These are phyloP conservation scores for Emmonsia crescens DNA, from an alignment of 2,329 filamentous ascomycete genomes.

Conservation along the genomic window DNA sequence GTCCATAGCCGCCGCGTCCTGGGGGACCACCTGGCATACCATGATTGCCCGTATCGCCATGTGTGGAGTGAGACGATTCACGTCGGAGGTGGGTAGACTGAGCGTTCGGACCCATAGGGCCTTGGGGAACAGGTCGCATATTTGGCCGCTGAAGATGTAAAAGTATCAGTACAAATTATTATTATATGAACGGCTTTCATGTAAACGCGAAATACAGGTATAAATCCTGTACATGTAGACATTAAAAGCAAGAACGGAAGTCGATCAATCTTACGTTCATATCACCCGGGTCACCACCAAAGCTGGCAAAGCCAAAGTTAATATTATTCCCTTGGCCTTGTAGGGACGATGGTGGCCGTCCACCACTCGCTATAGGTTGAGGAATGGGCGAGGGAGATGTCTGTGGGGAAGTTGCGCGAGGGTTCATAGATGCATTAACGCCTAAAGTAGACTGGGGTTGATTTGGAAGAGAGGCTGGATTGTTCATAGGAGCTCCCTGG, in stretches of 20 bases:
- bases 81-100: conserved; percentile 72
- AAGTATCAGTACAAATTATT: neutral
- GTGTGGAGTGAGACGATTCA: conserved; percentile 73
- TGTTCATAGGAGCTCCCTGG: conserved; percentile 48
- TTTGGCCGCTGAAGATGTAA: conserved; percentile 14
- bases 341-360: conserved; percentile 65
- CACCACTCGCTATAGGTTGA: conserved; percentile 72
- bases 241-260: conserved; percentile 9
- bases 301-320: conserved; percentile 81
- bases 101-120: conserved; percentile 48
- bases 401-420: conserved; percentile 69
- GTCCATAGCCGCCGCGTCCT: conserved; percentile 44
- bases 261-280: conserved; percentile 50
- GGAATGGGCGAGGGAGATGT: conserved; percentile 90
- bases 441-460: conserved; percentile 32
- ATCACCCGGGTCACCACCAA: conserved; percentile 58
- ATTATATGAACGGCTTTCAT: neutral
- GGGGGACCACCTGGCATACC: conserved; percentile 40
- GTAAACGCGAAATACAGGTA: neutral
- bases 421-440: conserved; percentile 49
- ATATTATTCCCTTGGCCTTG: conserved; percentile 60
- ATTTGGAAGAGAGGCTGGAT: conserved; percentile 43
- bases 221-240: conserved; percentile 7
- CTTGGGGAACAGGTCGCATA: conserved; percentile 49
- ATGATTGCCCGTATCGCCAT: conserved; percentile 59